Evolutionary conservation across 2,329 filamentous ascomycete genomes (phyloP), one percentile per base, ranked within the genome.

Genomic region (Thielaviopsis euricoi): DNA sequence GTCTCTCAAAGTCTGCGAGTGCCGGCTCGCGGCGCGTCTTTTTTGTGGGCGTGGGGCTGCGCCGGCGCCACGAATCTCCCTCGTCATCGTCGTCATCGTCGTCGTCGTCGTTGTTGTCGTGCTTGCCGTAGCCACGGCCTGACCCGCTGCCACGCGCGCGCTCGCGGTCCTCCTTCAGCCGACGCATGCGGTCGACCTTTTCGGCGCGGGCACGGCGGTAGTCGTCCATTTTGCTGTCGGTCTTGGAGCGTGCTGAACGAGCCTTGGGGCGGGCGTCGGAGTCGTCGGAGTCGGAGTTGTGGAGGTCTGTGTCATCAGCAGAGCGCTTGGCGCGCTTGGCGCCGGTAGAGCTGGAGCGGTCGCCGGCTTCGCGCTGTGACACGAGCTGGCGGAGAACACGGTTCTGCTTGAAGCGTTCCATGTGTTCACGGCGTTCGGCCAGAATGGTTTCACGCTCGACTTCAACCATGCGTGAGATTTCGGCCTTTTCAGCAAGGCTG

Each of bases 361-460:
- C 82, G 69, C 73, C 81, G 67, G 75, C 85, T 71, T 77, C 86
- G 67, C 74, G 80, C 69, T 72, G 84, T 71, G 69, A 80, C 52
- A 94, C 78, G 61, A 94, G 82, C 65, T 86, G 85, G 61, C 86
- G 87, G 54, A 96, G 79, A 62, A 90, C 82, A 53, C 83, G 78
- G 66, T 93, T 89, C 71, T 95, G 91, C 60, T 86, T 81, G 64
- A 87, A 84, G 56, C 83, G 83, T 66, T 93, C 87, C 59, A 90
- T 84, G 68, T 93, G 83, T 64, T 88, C 82, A 40, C 86, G 85
- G 63, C 93, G 88, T 64, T 95, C 87, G 21, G 89, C 91, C 6
- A 98, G 79, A 51, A 95, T 84, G 67, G 89, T 82, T 70, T 98
- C 93, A 62, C 91, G 86, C 67, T 95, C 84, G 55, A 97, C 84